A percentile compares a stretch with the other conserved stretches of the same genome.
phyloP scores from a whole-genome alignment of 2,329 filamentous ascomycete genomes.

The Seiridium cupressi region DNA sequence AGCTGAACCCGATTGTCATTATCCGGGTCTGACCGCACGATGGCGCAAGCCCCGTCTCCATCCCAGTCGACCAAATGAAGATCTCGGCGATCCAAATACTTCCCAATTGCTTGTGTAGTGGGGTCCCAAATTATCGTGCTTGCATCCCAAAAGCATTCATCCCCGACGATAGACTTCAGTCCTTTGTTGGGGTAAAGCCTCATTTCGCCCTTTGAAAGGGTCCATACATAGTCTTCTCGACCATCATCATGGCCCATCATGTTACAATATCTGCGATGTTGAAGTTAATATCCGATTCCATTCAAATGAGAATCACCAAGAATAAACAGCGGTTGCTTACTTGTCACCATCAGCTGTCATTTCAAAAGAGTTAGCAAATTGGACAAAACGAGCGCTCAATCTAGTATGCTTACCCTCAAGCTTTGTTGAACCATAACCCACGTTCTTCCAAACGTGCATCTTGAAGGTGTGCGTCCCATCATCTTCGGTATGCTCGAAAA shows the following conservation, averaged over 20 bases:
- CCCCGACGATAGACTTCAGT: neutral
- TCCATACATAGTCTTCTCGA: conserved; percentile 22
- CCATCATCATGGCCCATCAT: conserved; percentile 24
- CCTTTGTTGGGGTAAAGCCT: conserved; percentile 13
- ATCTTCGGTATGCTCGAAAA: conserved; percentile 11
- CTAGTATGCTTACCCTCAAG: conserved; percentile 10
- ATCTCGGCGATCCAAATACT: conserved; percentile 20
- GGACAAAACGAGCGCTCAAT: too few species aligned
- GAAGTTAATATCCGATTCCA: too few species aligned
- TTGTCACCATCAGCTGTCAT: conserved; percentile 19
- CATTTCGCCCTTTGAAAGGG: conserved; percentile 13
- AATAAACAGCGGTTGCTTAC: conserved; percentile 2
- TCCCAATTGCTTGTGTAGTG: conserved; percentile 11
- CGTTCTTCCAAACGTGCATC: conserved; percentile 19
- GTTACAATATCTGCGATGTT: conserved; percentile 16
- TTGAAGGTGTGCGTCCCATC: conserved; percentile 10
- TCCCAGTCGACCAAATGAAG: conserved; percentile 35
- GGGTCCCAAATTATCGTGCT: neutral
- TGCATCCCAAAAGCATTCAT: conserved; percentile 11
- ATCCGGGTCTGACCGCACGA: conserved; percentile 26
- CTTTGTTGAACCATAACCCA: conserved; percentile 17
- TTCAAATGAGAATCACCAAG: too few species aligned
- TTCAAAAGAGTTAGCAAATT: too few species aligned
- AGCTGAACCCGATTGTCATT: conserved; percentile 20
- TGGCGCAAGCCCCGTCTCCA: conserved; percentile 32